A percentile compares a stretch with the other conserved stretches of the same genome.
phyloP scores from a whole-genome alignment of 1,284 basidiomycete species.

The Irpex sp. region DNA sequence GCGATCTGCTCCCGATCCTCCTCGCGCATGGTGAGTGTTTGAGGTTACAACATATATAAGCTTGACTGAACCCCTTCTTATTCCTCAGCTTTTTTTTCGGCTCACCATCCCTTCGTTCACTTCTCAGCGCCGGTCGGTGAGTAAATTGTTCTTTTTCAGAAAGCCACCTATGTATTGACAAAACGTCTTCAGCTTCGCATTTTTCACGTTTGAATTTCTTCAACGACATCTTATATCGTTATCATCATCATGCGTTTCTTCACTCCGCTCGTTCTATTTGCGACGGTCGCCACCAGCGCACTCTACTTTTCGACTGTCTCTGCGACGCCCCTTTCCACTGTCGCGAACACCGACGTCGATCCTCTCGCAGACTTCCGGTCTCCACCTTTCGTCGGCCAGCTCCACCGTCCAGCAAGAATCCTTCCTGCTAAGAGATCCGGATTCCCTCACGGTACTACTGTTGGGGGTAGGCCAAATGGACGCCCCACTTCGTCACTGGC shows the following conservation, averaged over 20 bases:
- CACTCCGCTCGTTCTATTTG: background rate
- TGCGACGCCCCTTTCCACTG: background rate
- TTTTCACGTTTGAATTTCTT: background rate
- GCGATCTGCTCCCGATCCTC: too few species aligned
- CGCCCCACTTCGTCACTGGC: too few species aligned
- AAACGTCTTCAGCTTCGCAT: background rate
- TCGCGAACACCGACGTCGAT: background rate
- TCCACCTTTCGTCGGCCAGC: background rate
- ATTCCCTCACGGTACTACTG: background rate
- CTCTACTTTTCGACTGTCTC: background rate
- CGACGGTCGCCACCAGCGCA: background rate
- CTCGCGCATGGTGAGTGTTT: background rate
- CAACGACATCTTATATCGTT: background rate
- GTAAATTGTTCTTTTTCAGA: background rate
- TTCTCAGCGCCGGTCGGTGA: conserved; percentile 1
- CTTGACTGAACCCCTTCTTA: background rate
- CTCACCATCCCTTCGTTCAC: background rate
- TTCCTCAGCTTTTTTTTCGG: background rate
- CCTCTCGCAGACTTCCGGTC: background rate
- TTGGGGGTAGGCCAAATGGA: background rate
- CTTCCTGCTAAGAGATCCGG: background rate
- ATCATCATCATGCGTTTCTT: background rate
- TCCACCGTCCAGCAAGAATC: background rate
- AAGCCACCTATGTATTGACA: background rate
- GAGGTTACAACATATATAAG: background rate